phyloP scores from a whole-genome alignment of 208 protist genomes.

The Herpetomonas samuelpessoai region DNA sequence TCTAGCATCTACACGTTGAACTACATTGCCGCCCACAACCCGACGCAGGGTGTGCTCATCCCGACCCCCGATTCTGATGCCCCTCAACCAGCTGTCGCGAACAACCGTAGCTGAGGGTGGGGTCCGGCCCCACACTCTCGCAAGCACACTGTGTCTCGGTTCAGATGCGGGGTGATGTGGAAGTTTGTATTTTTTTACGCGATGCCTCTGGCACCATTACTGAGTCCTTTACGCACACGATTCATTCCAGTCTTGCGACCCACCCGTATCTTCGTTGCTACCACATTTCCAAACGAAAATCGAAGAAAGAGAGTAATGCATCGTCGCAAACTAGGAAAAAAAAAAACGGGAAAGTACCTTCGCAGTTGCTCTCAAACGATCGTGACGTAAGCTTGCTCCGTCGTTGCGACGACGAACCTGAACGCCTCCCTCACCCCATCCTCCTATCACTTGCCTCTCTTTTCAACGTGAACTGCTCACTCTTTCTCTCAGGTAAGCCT shows the following conservation, averaged over 20 bases:
- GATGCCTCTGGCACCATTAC: not conserved
- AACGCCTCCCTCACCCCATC: no score
- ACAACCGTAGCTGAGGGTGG: not conserved
- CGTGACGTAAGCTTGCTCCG: no score
- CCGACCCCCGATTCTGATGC: constrained; percentile 9
- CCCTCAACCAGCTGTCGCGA: not conserved
- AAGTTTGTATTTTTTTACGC: constrained; percentile 5
- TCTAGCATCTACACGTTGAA: constrained; percentile 15
- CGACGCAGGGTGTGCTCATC: constrained; percentile 19
- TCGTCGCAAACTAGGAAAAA: not conserved
- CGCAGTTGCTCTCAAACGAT: not conserved
- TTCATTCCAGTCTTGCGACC: not conserved
- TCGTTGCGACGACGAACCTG: no score
- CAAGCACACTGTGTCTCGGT: not conserved
- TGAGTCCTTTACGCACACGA: not conserved
- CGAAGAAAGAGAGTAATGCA: not conserved
- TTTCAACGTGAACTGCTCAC: no score
- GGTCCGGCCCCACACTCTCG: not conserved
- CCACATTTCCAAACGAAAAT: not conserved
- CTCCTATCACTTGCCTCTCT: no score
- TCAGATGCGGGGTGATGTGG: no score
- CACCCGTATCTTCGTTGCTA: not conserved
- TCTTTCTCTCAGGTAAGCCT: no score
- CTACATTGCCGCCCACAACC: constrained; percentile 24
- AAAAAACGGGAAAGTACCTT: not conserved